phyloP scores from a whole-genome alignment of 352 stramenopile species.

The Globisporangium apiculatum region DNA sequence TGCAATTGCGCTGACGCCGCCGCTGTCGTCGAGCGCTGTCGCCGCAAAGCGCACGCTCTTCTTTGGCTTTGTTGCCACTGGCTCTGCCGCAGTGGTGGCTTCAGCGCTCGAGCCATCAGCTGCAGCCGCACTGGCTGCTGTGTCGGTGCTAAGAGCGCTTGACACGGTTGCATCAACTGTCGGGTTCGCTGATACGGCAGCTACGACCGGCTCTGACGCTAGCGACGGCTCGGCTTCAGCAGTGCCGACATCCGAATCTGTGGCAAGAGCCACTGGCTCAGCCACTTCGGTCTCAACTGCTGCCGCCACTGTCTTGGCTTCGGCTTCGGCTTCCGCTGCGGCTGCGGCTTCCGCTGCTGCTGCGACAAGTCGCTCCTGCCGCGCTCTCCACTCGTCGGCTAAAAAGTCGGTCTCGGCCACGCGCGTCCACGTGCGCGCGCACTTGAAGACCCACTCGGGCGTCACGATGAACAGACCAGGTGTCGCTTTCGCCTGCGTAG shows the following conservation, averaged over 20 bases:
- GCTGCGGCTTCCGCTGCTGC: too few species aligned
- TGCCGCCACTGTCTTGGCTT: background rate
- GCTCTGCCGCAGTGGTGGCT: constrained; percentile 15
- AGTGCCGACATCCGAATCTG: too few species aligned
- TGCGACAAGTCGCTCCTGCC: constrained; percentile 16
- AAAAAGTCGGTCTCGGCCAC: constrained; percentile 60
- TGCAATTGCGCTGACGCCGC: background rate
- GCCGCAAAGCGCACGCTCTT: constrained; percentile 63
- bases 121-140: background rate
- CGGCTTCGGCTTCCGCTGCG: constrained; percentile 4
- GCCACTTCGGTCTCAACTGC: constrained; percentile 4
- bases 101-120: background rate
- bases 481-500: constrained; percentile 47
- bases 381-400: constrained; percentile 54
- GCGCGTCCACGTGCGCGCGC: constrained; percentile 57
- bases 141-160: background rate
- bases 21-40: constrained; percentile 21
- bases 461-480: constrained; percentile 56
- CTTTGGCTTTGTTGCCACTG: constrained; percentile 12
- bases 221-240: background rate
- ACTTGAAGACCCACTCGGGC: constrained; percentile 79
- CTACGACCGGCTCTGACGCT: background rate
- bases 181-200: too few species aligned
- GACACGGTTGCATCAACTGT: too few species aligned
- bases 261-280: background rate